Evolutionary conservation across 345 rosid genomes (phyloP).

Genomic region (Brassica rapa): DNA sequence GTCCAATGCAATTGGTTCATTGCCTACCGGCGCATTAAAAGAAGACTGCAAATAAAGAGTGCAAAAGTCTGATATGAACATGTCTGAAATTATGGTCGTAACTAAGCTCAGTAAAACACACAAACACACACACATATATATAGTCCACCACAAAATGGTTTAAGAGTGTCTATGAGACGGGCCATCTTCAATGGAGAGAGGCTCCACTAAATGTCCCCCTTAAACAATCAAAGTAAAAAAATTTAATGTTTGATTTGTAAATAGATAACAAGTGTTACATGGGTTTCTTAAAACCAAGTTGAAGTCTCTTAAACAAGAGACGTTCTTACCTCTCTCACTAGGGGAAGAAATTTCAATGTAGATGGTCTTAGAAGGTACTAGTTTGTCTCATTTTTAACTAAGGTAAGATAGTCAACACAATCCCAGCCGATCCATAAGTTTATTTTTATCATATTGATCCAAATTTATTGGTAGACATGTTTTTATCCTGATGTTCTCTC

Average conservation of each 20-base stretch:
- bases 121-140: not conserved
- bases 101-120: not conserved
- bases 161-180: not conserved
- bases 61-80: not conserved
- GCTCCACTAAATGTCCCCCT: too few relatives aligned
- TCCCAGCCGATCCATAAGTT: not conserved
- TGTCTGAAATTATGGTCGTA: not conserved
- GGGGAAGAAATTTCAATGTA: too few relatives aligned
- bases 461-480: slow-evolving; percentile 1
- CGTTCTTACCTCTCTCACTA: too few relatives aligned
- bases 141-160: not conserved
- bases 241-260: too few relatives aligned
- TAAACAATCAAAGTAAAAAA: too few relatives aligned
- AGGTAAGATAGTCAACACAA: not conserved
- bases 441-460: not conserved
- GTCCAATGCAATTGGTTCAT: slow-evolving; percentile 42
- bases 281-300: too few relatives aligned
- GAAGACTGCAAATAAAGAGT: slow-evolving; percentile 39
- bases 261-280: too few relatives aligned
- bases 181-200: too few relatives aligned
- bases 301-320: too few relatives aligned
- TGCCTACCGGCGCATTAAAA: slow-evolving; percentile 27
- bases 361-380: slow-evolving; percentile 2
- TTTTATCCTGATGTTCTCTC: not conserved
- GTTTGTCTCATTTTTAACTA: not conserved